Conservation (phyloP, 768 basidiomycete genomes). For the Lyophyllum decastes region DNA sequence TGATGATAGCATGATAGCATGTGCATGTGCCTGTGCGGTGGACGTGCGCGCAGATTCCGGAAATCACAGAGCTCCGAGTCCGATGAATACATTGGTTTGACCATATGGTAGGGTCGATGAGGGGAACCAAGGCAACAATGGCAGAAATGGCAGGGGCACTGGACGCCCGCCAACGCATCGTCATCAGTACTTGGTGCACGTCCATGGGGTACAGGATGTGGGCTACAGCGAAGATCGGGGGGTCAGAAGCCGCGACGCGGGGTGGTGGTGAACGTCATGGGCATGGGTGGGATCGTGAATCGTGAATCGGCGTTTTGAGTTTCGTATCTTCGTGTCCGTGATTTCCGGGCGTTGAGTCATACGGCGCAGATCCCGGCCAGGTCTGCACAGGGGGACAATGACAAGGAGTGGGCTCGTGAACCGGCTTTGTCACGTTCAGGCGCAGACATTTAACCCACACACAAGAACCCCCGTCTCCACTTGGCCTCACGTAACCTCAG, state of each 20-base stretch:
- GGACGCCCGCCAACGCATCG: not conserved
- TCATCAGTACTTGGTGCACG: not conserved
- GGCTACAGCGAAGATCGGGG: not conserved
- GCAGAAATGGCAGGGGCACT: not conserved
- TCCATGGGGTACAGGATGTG: not conserved
- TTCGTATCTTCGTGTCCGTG: no score
- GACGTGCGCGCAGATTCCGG: not conserved
- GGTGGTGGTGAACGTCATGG: not conserved
- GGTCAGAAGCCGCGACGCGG: not conserved
- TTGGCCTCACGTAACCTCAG: constrained; percentile 30
- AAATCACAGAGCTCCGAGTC: not conserved
- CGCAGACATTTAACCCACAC: not conserved
- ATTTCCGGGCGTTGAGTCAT: no score
- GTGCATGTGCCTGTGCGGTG: no score
- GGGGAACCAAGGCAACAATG: not conserved
- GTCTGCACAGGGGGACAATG: no score
- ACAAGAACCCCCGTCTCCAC: not conserved
- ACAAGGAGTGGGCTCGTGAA: no score
- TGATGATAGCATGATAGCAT: no score
- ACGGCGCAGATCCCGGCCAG: no score
- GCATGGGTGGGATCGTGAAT: not conserved
- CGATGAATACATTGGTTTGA: not conserved
- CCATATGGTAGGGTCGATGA: not conserved
- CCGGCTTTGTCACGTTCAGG: no score
- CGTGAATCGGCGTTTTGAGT: not conserved